A percentile compares a stretch with the other conserved stretches of the same genome.
phyloP scores from a whole-genome alignment of 2,329 filamentous ascomycete species.

The Fusarium nanum region DNA sequence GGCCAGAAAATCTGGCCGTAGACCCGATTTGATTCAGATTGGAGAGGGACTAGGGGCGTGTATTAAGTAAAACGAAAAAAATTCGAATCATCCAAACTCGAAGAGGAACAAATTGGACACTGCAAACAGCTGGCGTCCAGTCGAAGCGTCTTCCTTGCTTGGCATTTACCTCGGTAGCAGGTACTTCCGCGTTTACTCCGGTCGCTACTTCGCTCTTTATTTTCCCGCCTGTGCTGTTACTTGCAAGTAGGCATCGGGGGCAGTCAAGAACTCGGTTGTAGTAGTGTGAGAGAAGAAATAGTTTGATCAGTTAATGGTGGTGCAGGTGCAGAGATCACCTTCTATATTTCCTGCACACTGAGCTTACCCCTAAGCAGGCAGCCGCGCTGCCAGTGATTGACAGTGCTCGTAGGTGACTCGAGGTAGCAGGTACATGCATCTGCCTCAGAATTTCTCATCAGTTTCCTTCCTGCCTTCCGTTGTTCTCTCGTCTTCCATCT shows the following conservation, averaged over 20 bases:
- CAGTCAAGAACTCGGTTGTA: not conserved
- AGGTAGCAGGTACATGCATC: constrained; percentile 34
- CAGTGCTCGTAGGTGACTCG: constrained; percentile 19
- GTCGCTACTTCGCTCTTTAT: constrained; percentile 30
- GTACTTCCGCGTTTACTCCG: constrained; percentile 45
- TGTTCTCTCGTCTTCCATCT: constrained; percentile 43
- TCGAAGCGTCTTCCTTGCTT: constrained; percentile 41
- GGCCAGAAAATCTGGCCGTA: constrained; percentile 40
- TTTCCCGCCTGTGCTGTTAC: constrained; percentile 41
- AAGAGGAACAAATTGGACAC: constrained; percentile 37
- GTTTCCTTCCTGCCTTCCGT: constrained; percentile 32
- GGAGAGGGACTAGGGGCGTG: constrained; percentile 22
- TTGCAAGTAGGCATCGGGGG: constrained; percentile 21
- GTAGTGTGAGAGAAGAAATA: not conserved
- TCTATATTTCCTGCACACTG: not conserved
- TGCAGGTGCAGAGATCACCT: not conserved
- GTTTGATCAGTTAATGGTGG: not conserved
- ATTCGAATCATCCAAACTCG: constrained; percentile 28
- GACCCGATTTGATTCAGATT: constrained; percentile 42
- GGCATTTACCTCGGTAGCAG: constrained; percentile 40
- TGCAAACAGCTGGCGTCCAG: constrained; percentile 46
- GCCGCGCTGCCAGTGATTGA: constrained; percentile 28
- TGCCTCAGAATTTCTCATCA: constrained; percentile 13
- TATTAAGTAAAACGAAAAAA: constrained; percentile 34
- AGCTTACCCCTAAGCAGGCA: constrained; percentile 9